A percentile compares a stretch with the other conserved stretches of the same genome.
These are phyloP conservation scores for Physcomitrium patens DNA, from an alignment of 225 moss, liverwort and hornwort genomes.

Conservation along the genomic window DNA sequence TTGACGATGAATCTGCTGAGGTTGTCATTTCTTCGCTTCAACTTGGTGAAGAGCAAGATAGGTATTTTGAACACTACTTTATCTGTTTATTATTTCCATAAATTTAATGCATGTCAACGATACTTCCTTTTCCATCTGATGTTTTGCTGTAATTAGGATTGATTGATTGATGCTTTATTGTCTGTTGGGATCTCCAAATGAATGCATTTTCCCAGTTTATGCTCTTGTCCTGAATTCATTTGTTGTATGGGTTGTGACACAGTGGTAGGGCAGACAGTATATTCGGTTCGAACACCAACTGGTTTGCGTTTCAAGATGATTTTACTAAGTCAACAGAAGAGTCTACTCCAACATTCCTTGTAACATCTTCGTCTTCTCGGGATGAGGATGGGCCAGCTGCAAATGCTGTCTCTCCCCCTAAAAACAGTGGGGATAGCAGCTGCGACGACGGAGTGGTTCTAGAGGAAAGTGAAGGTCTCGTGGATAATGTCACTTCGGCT, in stretches of 20 bases:
- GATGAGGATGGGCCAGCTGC: slow-evolving; percentile 72
- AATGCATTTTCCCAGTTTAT: not conserved
- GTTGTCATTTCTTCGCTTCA: slow-evolving; percentile 92
- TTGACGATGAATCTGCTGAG: slow-evolving; percentile 96
- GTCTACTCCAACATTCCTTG: slow-evolving; percentile 74
- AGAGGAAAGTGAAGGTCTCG: slow-evolving; percentile 90
- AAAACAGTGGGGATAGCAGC: slow-evolving; percentile 95
- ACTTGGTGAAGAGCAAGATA: slow-evolving; percentile 84
- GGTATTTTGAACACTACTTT: slow-evolving; percentile 39
- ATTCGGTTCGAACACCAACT: slow-evolving; percentile 76
- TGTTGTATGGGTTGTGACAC: slow-evolving; percentile 29
- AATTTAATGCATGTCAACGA: not conserved
- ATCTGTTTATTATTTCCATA: not conserved
- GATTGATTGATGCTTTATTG: not conserved
- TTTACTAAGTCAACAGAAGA: slow-evolving; percentile 76
- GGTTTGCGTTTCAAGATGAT: slow-evolving; percentile 95
- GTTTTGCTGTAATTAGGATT: not conserved
- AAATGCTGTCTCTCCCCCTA: slow-evolving; percentile 71
- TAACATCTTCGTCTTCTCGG: slow-evolving; percentile 70
- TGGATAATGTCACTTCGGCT: slow-evolving; percentile 89
- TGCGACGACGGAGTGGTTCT: slow-evolving; percentile 96
- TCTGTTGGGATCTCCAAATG: not conserved
- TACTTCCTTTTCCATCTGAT: not conserved
- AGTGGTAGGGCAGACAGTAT: slow-evolving; percentile 72
- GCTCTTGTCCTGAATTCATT: slow-evolving; percentile 8